A percentile compares a stretch with the other conserved stretches of the same genome.
These are phyloP conservation scores for Earliella scabrosa DNA, from an alignment of 1,284 basidiomycete species.

Conservation along the genomic window DNA sequence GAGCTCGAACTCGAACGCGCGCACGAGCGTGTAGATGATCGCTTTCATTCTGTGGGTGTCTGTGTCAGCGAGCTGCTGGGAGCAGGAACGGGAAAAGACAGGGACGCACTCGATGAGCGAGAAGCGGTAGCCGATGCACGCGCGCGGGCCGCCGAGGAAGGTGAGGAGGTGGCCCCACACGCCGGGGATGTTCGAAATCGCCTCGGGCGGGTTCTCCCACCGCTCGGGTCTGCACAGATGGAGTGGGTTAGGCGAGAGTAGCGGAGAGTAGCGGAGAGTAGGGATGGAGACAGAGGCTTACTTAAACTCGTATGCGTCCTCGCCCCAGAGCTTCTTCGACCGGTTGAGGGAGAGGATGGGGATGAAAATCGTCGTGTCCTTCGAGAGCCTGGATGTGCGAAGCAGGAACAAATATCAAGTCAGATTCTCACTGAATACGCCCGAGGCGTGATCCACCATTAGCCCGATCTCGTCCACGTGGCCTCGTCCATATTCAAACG, in stretches of 20 bases:
- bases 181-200: slow-evolving; percentile 53
- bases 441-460: too few relatives aligned
- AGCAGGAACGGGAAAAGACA: too few relatives aligned
- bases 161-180: slow-evolving; percentile 62
- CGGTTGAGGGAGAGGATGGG: slow-evolving; percentile 55
- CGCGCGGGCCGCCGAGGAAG: slow-evolving; percentile 63
- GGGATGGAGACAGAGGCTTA: too few relatives aligned
- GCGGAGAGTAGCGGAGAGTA: too few relatives aligned
- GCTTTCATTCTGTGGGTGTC: slow-evolving; percentile 47
- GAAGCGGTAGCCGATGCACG: slow-evolving; percentile 75
- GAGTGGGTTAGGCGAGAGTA: neutral
- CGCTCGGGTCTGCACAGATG: slow-evolving; percentile 52
- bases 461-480: too few relatives aligned
- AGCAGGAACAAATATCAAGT: too few relatives aligned
- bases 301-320: slow-evolving; percentile 57
- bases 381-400: slow-evolving; percentile 27
- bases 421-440: too few relatives aligned
- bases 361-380: slow-evolving; percentile 51
- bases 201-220: slow-evolving; percentile 55
- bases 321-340: slow-evolving; percentile 55
- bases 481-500: too few relatives aligned
- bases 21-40: slow-evolving; percentile 59
- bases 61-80: too few relatives aligned
- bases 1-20: slow-evolving; percentile 53
- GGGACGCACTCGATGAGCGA: slow-evolving; percentile 60